A percentile compares a stretch with the other conserved stretches of the same genome.
Evolutionary conservation across 2,329 filamentous ascomycete genomes (phyloP).

Genomic region (Sporothrix humicola): DNA sequence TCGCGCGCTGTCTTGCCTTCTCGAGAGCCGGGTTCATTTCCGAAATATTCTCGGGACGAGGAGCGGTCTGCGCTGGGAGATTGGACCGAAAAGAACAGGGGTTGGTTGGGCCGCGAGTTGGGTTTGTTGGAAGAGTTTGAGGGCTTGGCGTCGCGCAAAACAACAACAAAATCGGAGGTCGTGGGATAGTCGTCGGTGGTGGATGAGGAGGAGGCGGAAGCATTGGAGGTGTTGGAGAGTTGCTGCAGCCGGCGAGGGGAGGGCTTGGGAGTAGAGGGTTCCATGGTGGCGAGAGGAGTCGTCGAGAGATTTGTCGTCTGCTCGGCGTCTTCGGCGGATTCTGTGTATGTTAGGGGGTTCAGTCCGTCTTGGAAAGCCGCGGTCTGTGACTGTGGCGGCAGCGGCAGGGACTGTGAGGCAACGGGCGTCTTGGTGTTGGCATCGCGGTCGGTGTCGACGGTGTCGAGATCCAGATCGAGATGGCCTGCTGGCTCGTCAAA

Average conservation of each 20-base stretch:
- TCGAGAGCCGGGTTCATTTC: not conserved
- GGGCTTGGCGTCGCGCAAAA: slow-evolving; percentile 33
- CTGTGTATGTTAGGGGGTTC: not conserved
- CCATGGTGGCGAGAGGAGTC: not conserved
- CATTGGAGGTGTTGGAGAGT: slow-evolving; percentile 14
- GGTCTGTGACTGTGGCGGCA: slow-evolving; percentile 8
- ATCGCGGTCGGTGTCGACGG: slow-evolving; percentile 1
- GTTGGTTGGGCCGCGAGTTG: slow-evolving; percentile 25
- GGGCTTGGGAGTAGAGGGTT: not conserved
- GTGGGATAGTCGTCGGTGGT: slow-evolving; percentile 30
- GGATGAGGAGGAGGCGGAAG: slow-evolving; percentile 30
- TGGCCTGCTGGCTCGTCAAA: slow-evolving; percentile 25
- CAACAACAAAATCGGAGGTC: slow-evolving; percentile 34
- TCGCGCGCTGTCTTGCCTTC: slow-evolving; percentile 26
- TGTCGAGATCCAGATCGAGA: slow-evolving; percentile 22
- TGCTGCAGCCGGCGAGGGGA: slow-evolving; percentile 18
- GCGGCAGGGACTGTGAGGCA: slow-evolving; percentile 18
- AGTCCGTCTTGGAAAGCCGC: not conserved
- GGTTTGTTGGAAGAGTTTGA: not conserved
- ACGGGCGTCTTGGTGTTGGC: not conserved
- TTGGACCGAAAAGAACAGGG: slow-evolving; percentile 34
- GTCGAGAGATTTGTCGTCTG: slow-evolving; percentile 1
- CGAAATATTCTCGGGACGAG: slow-evolving; percentile 23
- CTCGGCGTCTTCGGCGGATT: not conserved
- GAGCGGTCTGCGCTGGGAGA: slow-evolving; percentile 27